Evolutionary conservation across 345 rosid species (phyloP), one percentile per base, ranked within the genome.

Genomic region (Arabidopsis suecica): DNA sequence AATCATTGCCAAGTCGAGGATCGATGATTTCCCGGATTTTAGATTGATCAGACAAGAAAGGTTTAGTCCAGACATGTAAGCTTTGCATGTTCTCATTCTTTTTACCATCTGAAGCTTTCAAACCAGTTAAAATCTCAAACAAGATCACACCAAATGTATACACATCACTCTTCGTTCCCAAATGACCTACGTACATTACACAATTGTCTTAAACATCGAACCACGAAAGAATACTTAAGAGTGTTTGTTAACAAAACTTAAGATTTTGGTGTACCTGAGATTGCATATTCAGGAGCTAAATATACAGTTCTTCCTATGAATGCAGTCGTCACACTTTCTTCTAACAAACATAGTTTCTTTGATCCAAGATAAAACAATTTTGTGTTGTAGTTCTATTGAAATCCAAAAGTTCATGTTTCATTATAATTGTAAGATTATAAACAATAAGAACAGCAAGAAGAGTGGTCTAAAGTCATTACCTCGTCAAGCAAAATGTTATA

Each of bases 111-210:
- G 5, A 72, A 72, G 76, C 69, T 38, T 62, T 51, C 4, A 51
- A 16, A 7, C 76, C 69, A 51, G 53, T 61, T 51, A 72, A 30
- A 28, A 72, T 9, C 34, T 72, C 76, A 51, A 72, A 32, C 69
- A 72, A 61, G 61, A 72, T 72, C 54, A 72, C 61, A 51, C 76
- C 76, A 72, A 72, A 41, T 72, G 76, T 61, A 51, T 72, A 72
- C 23, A 72, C 76, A 61, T 72, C 69, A 33, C 76, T 72, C 54
- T 62, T 72, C 14, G 13, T 61, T 0, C 42, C 34, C 61, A 61
- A 30, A 51, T 72, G 44, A 38, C 76, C 76, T 72, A 51, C 32
- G 7, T 16, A 40, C 30, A 48, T 71, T 20, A 20, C 50, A 60
- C 22, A 61, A 7, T 0, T 50, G 61, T 50, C 41, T 48, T 23